Conservation (phyloP, 139 green algal species). For the Chlorella sorokiniana region DNA sequence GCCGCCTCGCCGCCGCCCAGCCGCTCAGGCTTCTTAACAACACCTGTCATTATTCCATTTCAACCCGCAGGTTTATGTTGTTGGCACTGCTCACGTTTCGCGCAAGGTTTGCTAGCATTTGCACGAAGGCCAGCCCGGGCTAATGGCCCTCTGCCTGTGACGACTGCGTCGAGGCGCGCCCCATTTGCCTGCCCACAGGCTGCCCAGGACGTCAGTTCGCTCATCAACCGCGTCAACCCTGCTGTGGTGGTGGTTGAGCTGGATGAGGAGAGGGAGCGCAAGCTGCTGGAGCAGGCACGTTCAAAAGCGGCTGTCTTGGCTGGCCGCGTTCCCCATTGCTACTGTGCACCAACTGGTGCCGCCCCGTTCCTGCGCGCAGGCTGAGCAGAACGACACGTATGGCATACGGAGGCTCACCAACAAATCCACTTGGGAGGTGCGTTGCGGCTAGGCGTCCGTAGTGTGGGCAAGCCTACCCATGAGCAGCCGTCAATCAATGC, state of each 20-base stretch:
- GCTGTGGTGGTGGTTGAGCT: conserved; percentile 47
- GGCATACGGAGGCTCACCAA: conserved; percentile 21
- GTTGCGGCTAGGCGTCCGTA: neutral
- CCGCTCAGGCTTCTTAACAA: neutral
- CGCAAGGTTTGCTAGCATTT: neutral
- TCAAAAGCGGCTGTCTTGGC: too few relatives aligned
- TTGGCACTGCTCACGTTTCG: conserved; percentile 49
- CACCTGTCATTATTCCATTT: neutral
- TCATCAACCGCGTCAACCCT: conserved; percentile 36
- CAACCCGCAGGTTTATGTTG: conserved; percentile 35
- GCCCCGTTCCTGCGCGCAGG: neutral
- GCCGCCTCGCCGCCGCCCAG: neutral
- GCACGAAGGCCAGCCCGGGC: neutral
- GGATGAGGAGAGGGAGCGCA: conserved; percentile 29
- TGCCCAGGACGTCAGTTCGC: conserved; percentile 30
- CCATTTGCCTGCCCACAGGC: conserved; percentile 1
- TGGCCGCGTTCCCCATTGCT: too few relatives aligned
- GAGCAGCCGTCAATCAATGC: neutral
- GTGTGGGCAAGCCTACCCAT: neutral
- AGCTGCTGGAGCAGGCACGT: conserved; percentile 18
- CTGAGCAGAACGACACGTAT: conserved; percentile 29
- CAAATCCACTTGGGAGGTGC: conserved; percentile 16
- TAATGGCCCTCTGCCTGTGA: too few relatives aligned
- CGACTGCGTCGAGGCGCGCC: neutral
- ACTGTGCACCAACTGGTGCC: neutral